Percentiles rank a stretch among this genome's conserved stretches.
Conservation (phyloP, 768 basidiomycete species). For the Phlebiopsis flavidoalba region DNA sequence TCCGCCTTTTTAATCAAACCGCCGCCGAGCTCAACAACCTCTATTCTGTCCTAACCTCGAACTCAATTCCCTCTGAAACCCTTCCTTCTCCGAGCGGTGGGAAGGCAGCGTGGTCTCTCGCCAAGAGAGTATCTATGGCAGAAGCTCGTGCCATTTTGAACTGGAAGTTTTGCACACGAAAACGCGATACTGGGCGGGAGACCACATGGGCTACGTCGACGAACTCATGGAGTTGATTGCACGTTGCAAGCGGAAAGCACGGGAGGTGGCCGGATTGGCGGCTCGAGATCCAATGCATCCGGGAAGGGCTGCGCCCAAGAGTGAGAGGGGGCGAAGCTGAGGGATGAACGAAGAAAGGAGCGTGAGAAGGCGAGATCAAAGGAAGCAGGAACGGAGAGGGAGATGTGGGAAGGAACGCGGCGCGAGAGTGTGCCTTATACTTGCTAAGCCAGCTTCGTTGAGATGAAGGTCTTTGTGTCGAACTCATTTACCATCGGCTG, state of each 20-base stretch:
- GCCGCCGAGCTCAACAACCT: slow-evolving; percentile 80
- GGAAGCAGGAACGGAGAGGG: slow-evolving; percentile 2
- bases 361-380: neutral
- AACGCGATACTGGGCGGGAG: slow-evolving; percentile 77
- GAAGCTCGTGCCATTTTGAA: slow-evolving; percentile 49
- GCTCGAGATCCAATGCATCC: neutral
- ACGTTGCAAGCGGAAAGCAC: slow-evolving; percentile 48
- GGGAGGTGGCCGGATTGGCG: slow-evolving; percentile 11
- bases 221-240: slow-evolving; percentile 57
- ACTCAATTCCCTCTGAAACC: slow-evolving; percentile 19
- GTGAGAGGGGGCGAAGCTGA: neutral
- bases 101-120: neutral
- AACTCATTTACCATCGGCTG: neutral
- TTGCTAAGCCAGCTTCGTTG: slow-evolving; percentile 78
- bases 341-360: slow-evolving; percentile 2
- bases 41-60: slow-evolving; percentile 57
- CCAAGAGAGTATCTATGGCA: slow-evolving; percentile 54
- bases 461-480: slow-evolving; percentile 72
- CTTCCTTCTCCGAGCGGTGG: neutral
- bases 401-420: slow-evolving; percentile 85
- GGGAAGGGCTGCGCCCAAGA: neutral
- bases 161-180: slow-evolving; percentile 66
- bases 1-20: slow-evolving; percentile 84
- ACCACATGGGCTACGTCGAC: slow-evolving; percentile 77
- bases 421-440: slow-evolving; percentile 67